phyloP scores from a whole-genome alignment of 2,329 filamentous ascomycete genomes.

The Cladosporium sp. region DNA sequence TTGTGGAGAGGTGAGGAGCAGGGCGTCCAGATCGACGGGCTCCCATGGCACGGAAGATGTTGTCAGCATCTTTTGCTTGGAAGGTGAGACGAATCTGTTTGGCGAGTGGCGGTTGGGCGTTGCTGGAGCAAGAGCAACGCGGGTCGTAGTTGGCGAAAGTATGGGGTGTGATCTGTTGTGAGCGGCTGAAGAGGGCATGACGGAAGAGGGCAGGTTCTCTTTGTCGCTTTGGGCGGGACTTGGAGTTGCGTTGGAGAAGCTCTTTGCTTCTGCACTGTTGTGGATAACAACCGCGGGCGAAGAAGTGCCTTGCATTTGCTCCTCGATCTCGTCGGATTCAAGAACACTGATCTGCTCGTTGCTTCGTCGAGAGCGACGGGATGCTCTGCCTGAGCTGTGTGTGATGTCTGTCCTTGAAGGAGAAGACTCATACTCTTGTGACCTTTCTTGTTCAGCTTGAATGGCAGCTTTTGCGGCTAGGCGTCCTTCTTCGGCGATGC shows the following conservation, averaged over 20 bases:
- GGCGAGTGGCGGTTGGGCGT: conserved; percentile 33
- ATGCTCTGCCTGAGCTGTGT: conserved; percentile 8
- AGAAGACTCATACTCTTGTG: conserved; percentile 35
- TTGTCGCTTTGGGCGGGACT: conserved; percentile 36
- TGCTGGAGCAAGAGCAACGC: conserved; percentile 40
- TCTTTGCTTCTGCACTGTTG: background rate
- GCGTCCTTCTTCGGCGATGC: background rate
- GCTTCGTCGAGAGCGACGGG: conserved; percentile 20
- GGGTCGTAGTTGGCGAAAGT: conserved; percentile 29
- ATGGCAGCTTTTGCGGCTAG: conserved; percentile 14
- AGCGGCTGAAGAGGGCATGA: conserved; percentile 25
- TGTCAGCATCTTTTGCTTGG: conserved; percentile 47
- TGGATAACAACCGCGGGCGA: background rate
- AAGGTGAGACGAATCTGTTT: conserved; percentile 27
- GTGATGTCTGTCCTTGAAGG: conserved; percentile 24
- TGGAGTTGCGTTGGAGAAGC: conserved; percentile 42
- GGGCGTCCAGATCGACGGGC: conserved; percentile 68
- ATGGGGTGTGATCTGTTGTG: conserved; percentile 26
- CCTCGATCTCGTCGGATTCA: conserved; percentile 5
- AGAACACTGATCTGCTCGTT: conserved; percentile 9
- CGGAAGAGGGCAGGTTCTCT: conserved; percentile 32
- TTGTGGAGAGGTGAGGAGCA: conserved; percentile 52
- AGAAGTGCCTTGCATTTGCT: background rate
- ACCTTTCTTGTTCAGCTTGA: conserved; percentile 24
- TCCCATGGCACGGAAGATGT: conserved; percentile 62